phyloP scores from a whole-genome alignment of 305 asterid genomes.

The Ajuga reptans region DNA sequence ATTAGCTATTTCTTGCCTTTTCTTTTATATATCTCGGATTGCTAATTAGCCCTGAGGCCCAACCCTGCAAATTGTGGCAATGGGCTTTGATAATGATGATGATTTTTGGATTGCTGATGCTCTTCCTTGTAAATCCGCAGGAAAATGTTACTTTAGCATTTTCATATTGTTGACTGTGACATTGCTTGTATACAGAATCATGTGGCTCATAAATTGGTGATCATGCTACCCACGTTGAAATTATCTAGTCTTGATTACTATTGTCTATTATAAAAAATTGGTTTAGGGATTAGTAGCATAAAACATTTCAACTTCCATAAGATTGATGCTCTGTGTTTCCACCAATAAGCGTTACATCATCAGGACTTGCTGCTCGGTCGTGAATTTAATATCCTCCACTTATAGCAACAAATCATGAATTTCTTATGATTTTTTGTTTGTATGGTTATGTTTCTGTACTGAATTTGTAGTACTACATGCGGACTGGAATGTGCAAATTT shows the following conservation, averaged over 20 bases:
- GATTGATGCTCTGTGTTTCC: neutral
- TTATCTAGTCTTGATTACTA: neutral
- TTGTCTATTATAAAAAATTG: neutral
- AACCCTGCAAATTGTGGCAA: too few species aligned
- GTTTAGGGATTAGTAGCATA: neutral
- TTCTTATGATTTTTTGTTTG: neutral
- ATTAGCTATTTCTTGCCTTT: neutral
- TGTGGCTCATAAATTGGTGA: neutral
- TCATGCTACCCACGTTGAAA: neutral
- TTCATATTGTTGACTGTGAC: neutral
- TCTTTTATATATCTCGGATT: neutral
- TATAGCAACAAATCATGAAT: neutral
- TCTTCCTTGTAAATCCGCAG: neutral
- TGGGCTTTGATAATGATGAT: neutral
- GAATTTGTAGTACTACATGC: constrained; percentile 60
- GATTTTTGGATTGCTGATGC: neutral
- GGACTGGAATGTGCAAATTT: constrained; percentile 79
- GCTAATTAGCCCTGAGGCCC: neutral
- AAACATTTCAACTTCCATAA: neutral
- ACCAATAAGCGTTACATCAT: neutral
- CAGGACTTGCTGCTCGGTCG: constrained; percentile 13
- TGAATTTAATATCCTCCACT: neutral
- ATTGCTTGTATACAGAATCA: neutral
- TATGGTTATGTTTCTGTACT: constrained; percentile 18
- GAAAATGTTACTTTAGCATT: neutral